Conservation (phyloP, 2,329 filamentous ascomycete species). For the Aspergillus ochraceus region DNA sequence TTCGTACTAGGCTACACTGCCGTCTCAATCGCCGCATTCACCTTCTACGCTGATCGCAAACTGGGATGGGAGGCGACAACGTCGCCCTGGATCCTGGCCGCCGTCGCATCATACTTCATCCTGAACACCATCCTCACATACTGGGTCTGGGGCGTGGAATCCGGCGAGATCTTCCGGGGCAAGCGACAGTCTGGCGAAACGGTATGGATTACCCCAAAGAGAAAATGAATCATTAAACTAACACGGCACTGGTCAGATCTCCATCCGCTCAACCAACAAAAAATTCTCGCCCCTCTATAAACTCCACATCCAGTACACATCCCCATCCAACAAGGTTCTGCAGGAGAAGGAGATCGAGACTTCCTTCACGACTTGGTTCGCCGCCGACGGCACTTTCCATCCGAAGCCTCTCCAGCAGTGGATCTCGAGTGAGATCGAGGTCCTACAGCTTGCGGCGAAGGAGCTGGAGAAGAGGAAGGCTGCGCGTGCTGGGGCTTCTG, state of each 20-base stretch:
- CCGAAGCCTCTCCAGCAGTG: conserved; percentile 62
- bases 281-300: conserved; percentile 84
- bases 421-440: conserved; percentile 58
- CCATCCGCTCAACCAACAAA: conserved; percentile 68
- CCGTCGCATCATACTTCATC: conserved; percentile 75
- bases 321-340: conserved; percentile 38
- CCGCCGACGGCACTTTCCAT: conserved; percentile 58
- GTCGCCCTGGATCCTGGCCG: conserved; percentile 69
- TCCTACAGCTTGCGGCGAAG: conserved; percentile 52
- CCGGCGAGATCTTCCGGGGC: conserved; percentile 78
- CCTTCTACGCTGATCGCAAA: conserved; percentile 90
- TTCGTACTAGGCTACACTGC: conserved; percentile 80
- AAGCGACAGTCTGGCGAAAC: conserved; percentile 68
- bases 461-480: conserved; percentile 37
- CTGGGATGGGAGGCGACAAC: conserved; percentile 87
- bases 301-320: conserved; percentile 59
- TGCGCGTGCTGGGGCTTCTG: conserved; percentile 22
- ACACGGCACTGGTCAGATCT: conserved; percentile 55
- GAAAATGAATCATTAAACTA: not conserved
- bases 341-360: conserved; percentile 53
- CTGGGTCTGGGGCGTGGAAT: conserved; percentile 85
- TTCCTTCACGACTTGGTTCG: conserved; percentile 63
- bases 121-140: conserved; percentile 76
- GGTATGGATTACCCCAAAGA: conserved; percentile 29
- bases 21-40: conserved; percentile 75